Conservation (phyloP, 768 basidiomycete genomes). For the Arthromyces matolae region DNA sequence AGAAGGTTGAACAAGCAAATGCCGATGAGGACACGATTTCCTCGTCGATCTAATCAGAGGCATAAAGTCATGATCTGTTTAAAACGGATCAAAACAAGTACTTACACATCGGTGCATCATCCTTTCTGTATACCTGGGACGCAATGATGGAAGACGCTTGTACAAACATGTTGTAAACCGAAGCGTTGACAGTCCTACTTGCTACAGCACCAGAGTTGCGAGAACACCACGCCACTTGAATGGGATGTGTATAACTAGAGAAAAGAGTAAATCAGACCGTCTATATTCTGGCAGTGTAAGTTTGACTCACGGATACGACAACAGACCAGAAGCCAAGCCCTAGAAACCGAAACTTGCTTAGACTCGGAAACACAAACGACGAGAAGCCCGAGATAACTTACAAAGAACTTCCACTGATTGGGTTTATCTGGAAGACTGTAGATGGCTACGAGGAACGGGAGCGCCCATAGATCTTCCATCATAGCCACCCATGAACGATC, state of each 20-base stretch:
- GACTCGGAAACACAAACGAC: not conserved
- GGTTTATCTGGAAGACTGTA: conserved; percentile 45
- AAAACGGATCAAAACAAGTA: not conserved
- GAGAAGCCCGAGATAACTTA: conserved; percentile 28
- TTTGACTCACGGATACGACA: conserved; percentile 43
- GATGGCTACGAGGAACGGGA: conserved; percentile 59
- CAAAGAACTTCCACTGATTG: conserved; percentile 53
- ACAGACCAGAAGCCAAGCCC: conserved; percentile 40
- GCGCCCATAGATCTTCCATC: conserved; percentile 53
- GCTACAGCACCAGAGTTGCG: conserved; percentile 59
- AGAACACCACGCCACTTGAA: conserved; percentile 58
- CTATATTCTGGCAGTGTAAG: not conserved
- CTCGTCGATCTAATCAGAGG: conserved; percentile 44
- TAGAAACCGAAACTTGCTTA: conserved; percentile 14
- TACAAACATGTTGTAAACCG: conserved; percentile 57
- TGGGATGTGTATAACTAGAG: conserved; percentile 42
- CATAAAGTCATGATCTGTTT: not conserved
- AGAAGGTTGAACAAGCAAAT: conserved; percentile 50
- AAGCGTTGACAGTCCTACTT: conserved; percentile 56
- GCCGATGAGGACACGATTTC: conserved; percentile 51
- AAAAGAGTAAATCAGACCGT: not conserved
- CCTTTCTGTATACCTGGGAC: conserved; percentile 53
- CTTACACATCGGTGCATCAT: conserved; percentile 56
- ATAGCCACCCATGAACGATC: conserved; percentile 52
- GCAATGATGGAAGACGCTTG: conserved; percentile 44